Conservation (phyloP, 805 yeast genomes). For the Hemisphaericaspora nanyangensis region DNA sequence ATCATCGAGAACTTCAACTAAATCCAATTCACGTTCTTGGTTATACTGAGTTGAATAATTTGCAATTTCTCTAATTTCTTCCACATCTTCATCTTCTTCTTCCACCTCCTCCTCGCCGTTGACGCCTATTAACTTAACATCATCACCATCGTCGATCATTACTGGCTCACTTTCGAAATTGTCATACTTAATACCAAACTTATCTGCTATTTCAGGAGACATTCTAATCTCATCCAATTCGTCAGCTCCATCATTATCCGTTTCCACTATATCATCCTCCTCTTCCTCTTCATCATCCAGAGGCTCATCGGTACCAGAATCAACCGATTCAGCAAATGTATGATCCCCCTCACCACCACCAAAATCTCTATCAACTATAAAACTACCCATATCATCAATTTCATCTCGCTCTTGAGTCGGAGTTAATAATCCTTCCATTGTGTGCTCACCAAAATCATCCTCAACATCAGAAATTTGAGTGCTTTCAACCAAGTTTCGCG, state of each 20-base stretch:
- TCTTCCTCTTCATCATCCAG: constrained; percentile 9
- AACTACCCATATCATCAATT: constrained; percentile 27
- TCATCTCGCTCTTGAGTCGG: constrained; percentile 30
- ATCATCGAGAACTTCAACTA: constrained; percentile 38
- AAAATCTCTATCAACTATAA: constrained; percentile 14
- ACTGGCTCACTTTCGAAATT: neutral
- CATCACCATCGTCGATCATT: constrained; percentile 12
- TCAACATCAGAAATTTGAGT: constrained; percentile 17
- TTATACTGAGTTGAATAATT: constrained; percentile 36
- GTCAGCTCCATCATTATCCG: neutral
- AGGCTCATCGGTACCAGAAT: constrained; percentile 1
- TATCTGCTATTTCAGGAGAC: neutral
- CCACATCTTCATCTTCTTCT: constrained; percentile 15
- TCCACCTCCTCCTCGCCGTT: neutral
- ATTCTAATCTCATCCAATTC: constrained; percentile 4
- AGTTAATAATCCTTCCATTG: constrained; percentile 33
- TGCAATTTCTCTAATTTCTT: constrained; percentile 10
- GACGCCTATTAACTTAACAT: too few species aligned
- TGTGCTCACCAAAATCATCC: constrained; percentile 30
- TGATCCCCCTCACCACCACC: constrained; percentile 6
- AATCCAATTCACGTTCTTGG: constrained; percentile 33
- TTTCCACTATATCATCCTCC: constrained; percentile 2
- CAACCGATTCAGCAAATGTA: neutral
- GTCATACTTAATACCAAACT: neutral
- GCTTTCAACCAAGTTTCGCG: neutral